A percentile compares a stretch with the other conserved stretches of the same genome.
Evolutionary conservation across 2,329 filamentous ascomycete genomes (phyloP).

Genomic region (Trichoderma lentiforme): DNA sequence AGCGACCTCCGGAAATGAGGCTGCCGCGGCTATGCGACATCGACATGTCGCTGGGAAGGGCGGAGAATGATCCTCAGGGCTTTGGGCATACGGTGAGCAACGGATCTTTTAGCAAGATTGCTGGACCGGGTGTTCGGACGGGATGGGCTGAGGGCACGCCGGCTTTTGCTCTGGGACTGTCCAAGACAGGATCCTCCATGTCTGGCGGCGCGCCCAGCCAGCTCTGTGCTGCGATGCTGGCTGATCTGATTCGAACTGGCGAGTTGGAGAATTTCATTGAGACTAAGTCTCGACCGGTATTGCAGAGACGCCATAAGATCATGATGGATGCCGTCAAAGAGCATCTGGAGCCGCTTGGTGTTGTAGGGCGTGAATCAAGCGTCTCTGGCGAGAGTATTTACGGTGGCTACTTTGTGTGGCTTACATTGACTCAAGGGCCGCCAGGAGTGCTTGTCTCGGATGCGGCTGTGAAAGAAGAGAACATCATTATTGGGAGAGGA

Average conservation of each 20-base stretch:
- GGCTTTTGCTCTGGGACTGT: conserved; percentile 48
- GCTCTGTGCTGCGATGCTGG: conserved; percentile 50
- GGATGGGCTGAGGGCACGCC: conserved; percentile 81
- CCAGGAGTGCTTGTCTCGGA: conserved; percentile 55
- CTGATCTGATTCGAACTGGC: conserved; percentile 45
- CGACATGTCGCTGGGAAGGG: conserved; percentile 63
- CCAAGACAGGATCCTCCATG: conserved; percentile 51
- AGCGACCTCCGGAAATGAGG: conserved; percentile 40
- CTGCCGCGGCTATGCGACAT: conserved; percentile 78
- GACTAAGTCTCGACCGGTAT: conserved; percentile 40
- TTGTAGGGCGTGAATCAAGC: conserved; percentile 39
- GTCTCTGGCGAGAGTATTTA: conserved; percentile 49
- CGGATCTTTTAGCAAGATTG: conserved; percentile 85
- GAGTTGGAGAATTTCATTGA: conserved; percentile 45
- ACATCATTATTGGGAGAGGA: conserved; percentile 65
- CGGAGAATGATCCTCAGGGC: conserved; percentile 37
- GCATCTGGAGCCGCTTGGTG: conserved; percentile 61
- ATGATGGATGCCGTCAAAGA: conserved; percentile 58
- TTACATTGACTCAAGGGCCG: conserved; percentile 54
- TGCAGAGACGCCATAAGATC: conserved; percentile 44
- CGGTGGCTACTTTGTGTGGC: conserved; percentile 86
- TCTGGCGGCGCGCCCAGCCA: conserved; percentile 58
- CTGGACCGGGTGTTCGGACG: conserved; percentile 74
- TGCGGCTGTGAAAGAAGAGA: conserved; percentile 58
- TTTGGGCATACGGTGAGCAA: conserved; percentile 86